Conservation (phyloP, 306 rosid species). For the Calophaca sinica region DNA sequence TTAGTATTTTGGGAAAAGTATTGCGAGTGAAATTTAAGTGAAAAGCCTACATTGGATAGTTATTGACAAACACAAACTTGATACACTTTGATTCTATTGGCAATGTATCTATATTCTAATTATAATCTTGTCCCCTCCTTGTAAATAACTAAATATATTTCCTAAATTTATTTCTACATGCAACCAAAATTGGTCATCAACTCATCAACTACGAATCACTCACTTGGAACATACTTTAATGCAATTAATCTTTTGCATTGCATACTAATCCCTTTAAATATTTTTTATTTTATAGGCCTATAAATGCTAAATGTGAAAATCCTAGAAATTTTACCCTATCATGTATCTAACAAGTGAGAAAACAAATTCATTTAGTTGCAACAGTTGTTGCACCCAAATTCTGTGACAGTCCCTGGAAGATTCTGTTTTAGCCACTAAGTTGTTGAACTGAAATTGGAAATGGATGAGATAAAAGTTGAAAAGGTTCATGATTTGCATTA, state of each 20-base stretch:
- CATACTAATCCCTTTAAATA: no score
- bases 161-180: conserved; percentile 1
- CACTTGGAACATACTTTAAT: conserved; percentile 6
- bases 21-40: background rate
- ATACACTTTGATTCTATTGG: conserved; percentile 12
- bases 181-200: background rate
- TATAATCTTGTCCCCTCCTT: conserved; percentile 6
- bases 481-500: conserved; percentile 18
- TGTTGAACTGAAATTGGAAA: conserved; percentile 18
- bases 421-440: conserved; percentile 25
- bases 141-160: conserved; percentile 11
- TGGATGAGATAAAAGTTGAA: conserved; percentile 33
- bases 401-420: background rate
- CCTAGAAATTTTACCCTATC: no score
- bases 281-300: no score
- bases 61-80: conserved; percentile 29
- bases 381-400: background rate
- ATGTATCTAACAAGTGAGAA: no score
- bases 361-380: conserved; percentile 10
- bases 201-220: background rate
- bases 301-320: no score
- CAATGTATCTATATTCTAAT: background rate
- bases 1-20: conserved; percentile 5
- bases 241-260: conserved; percentile 22
- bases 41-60: background rate